phyloP scores from a whole-genome alignment of 2,329 filamentous ascomycete genomes.

The Venturia oleaginea region DNA sequence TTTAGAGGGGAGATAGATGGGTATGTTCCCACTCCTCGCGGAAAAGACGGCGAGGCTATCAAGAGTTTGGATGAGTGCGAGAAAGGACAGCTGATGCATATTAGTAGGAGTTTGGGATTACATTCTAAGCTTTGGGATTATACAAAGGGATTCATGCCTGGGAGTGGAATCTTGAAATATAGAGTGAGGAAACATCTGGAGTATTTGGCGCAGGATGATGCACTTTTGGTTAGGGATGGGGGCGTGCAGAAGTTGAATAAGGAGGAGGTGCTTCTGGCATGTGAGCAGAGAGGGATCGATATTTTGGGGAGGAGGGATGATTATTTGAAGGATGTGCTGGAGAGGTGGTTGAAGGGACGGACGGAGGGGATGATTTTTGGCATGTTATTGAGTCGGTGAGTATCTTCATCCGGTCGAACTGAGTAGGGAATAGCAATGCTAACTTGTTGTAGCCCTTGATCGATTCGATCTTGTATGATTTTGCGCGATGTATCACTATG shows the following conservation, averaged over 20 bases:
- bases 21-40: neutral
- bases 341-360: neutral
- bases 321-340: neutral
- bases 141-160: slow-evolving; percentile 36
- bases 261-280: slow-evolving; percentile 7
- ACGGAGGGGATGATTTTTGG: neutral
- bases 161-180: slow-evolving; percentile 41
- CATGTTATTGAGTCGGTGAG: slow-evolving; percentile 10
- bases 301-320: slow-evolving; percentile 4
- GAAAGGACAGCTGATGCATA: slow-evolving; percentile 31
- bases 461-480: neutral
- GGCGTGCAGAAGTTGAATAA: neutral
- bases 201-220: slow-evolving; percentile 64
- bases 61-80: slow-evolving; percentile 15
- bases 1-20: slow-evolving; percentile 32
- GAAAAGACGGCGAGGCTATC: neutral
- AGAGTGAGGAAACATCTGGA: slow-evolving; percentile 46
- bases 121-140: slow-evolving; percentile 32
- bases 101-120: slow-evolving; percentile 31
- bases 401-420: neutral
- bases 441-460: neutral
- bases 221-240: slow-evolving; percentile 40
- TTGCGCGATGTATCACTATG: no score
- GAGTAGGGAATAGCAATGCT: neutral
- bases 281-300: slow-evolving; percentile 13